phyloP scores from a whole-genome alignment of 257 asterid genomes.

The Solanum appendiculatum region DNA sequence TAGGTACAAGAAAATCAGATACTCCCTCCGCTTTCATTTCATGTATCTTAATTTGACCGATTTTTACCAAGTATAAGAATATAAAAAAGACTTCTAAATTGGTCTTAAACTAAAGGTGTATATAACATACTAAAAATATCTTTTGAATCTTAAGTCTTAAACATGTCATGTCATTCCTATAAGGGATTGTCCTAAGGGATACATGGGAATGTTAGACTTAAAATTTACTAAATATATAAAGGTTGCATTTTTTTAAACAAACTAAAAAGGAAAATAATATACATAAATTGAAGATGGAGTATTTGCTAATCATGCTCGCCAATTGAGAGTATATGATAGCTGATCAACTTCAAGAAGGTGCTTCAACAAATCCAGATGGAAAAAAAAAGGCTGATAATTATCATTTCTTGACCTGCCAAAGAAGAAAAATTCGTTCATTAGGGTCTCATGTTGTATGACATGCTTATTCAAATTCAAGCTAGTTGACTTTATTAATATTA shows the following conservation, averaged over 20 bases:
- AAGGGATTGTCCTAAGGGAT: neutral
- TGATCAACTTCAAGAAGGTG: neutral
- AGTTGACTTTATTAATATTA: neutral
- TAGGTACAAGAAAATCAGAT: neutral
- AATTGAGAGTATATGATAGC: neutral
- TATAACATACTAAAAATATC: neutral
- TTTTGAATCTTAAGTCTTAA: neutral
- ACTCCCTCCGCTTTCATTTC: neutral
- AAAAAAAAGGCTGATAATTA: neutral
- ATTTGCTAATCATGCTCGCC: neutral
- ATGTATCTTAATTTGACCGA: neutral
- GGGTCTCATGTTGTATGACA: neutral
- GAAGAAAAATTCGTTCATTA: neutral
- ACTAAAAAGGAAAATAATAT: neutral
- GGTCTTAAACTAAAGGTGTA: neutral
- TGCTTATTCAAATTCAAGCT: neutral
- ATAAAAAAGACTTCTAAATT: neutral
- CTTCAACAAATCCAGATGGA: neutral
- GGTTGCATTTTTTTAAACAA: neutral
- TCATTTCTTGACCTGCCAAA: conserved; percentile 50
- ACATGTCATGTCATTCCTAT: neutral
- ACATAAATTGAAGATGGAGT: neutral
- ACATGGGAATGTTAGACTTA: neutral
- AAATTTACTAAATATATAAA: neutral
- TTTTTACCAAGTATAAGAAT: neutral